Conservation (phyloP, 495 filamentous ascomycete species). For the Platismatia glauca region DNA sequence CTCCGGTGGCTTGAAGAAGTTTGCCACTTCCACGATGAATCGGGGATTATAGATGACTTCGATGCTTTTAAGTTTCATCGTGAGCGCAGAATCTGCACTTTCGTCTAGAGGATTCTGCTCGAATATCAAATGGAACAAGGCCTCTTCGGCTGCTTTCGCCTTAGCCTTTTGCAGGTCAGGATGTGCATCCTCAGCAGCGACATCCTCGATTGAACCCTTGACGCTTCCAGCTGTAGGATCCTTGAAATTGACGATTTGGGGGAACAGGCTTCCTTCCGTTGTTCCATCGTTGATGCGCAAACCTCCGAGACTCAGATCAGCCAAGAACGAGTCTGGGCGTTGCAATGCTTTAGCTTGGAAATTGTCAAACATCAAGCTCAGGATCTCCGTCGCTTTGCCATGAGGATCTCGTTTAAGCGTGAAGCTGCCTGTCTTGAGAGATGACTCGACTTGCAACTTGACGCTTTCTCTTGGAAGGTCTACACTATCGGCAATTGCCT, state of each 20-base stretch:
- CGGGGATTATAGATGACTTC: constrained; percentile 95
- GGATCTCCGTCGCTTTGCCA: constrained; percentile 63
- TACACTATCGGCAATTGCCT: constrained; percentile 72
- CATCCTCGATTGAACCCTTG: constrained; percentile 46
- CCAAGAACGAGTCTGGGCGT: constrained; percentile 78
- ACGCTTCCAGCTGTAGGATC: constrained; percentile 57
- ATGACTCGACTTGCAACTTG: constrained; percentile 84
- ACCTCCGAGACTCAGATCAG: constrained; percentile 81
- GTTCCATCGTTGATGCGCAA: constrained; percentile 93
- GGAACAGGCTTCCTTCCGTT: constrained; percentile 77
- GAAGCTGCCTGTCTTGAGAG: constrained; percentile 85
- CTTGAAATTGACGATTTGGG: constrained; percentile 91
- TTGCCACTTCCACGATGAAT: constrained; percentile 78
- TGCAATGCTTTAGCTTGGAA: constrained; percentile 84
- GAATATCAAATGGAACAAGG: constrained; percentile 81
- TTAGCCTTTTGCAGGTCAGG: constrained; percentile 29
- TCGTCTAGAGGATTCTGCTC: constrained; percentile 93
- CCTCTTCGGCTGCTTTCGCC: constrained; percentile 51
- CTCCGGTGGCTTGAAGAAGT: constrained; percentile 93
- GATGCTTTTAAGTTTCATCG: constrained; percentile 84
- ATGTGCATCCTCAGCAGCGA: constrained; percentile 41
- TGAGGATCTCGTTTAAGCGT: constrained; percentile 85
- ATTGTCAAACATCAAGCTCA: constrained; percentile 86
- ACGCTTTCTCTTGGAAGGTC: constrained; percentile 84
- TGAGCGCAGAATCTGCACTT: constrained; percentile 81